phyloP scores from a whole-genome alignment of 1,139 yeast species.

The Candida anutae region DNA sequence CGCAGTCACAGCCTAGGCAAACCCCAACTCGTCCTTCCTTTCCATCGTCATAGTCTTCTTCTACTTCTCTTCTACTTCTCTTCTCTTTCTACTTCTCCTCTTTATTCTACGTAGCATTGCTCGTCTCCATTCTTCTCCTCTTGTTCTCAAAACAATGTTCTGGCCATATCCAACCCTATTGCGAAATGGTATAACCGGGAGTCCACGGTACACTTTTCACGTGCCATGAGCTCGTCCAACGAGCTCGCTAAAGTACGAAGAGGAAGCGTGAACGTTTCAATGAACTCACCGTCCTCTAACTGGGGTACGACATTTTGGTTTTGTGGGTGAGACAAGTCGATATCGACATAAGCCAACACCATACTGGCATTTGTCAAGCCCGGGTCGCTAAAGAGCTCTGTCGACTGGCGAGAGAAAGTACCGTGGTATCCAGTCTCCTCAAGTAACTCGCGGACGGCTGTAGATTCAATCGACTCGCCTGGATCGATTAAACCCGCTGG shows the following conservation, averaged over 20 bases:
- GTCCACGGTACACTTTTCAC: conserved; percentile 70
- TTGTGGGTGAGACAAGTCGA: conserved; percentile 59
- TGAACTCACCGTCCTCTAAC: conserved; percentile 83
- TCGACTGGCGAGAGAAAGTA: conserved; percentile 39
- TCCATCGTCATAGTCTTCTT: no score
- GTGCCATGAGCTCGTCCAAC: conserved; percentile 39
- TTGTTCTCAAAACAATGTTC: conserved; percentile 1
- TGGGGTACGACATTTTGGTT: conserved; percentile 63
- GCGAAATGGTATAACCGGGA: conserved; percentile 85
- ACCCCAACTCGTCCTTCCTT: no score
- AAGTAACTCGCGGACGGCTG: conserved; percentile 78
- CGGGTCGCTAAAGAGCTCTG: conserved; percentile 70
- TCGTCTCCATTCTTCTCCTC: no score
- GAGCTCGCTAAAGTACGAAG: conserved; percentile 48
- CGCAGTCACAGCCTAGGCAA: no score
- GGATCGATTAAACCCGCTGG: conserved; percentile 96
- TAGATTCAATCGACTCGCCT: conserved; percentile 62
- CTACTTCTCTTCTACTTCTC: no score
- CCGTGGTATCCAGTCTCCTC: conserved; percentile 94
- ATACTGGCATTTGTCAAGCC: conserved; percentile 90
- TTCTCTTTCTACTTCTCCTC: no score
- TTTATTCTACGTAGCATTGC: no score
- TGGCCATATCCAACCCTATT: conserved; percentile 43
- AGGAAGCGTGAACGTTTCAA: conserved; percentile 71
- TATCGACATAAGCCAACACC: conserved; percentile 68